These are phyloP conservation scores for Dothideomycetes sp. DNA, from an alignment of 2,329 filamentous ascomycete species.

Conservation along the genomic window DNA sequence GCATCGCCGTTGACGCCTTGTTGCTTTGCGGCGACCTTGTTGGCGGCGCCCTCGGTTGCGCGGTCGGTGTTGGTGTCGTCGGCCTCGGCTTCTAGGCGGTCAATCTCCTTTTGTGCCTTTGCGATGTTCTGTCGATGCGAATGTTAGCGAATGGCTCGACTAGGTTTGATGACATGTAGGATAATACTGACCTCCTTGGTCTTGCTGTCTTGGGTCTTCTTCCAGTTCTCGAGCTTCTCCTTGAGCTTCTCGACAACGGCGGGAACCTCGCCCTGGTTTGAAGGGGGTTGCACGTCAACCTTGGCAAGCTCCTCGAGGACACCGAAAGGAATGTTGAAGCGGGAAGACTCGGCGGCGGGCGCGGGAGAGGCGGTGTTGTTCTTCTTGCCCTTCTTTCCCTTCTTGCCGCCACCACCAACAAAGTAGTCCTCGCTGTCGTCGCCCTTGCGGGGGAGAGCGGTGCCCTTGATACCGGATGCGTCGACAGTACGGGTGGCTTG, in stretches of 20 bases:
- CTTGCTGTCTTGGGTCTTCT: conserved; percentile 77
- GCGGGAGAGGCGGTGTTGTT: conserved; percentile 35
- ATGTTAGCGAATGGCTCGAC: too few species aligned
- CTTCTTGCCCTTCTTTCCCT: conserved; percentile 83
- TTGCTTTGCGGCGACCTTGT: conserved; percentile 42
- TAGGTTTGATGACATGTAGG: too few species aligned
- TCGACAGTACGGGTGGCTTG: conserved; percentile 75
- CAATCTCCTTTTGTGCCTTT: conserved; percentile 93
- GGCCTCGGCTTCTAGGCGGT: conserved; percentile 66
- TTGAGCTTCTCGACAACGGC: conserved; percentile 77
- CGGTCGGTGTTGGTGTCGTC: conserved; percentile 37
- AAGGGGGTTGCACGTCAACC: conserved; percentile 78
- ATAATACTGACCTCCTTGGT: conserved; percentile 65
- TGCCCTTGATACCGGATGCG: conserved; percentile 73
- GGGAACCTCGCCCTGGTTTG: conserved; percentile 73
- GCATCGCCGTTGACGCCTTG: conserved; percentile 39
- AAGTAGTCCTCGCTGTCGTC: conserved; percentile 73
- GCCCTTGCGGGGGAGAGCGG: conserved; percentile 69
- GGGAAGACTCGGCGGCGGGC: conserved; percentile 36
- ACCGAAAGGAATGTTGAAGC: conserved; percentile 80
- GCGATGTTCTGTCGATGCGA: conserved; percentile 72
- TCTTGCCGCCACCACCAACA: conserved; percentile 58
- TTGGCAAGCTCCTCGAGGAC: conserved; percentile 83
- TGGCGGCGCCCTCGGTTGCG: conserved; percentile 43
- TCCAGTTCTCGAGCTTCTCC: conserved; percentile 85